Conservation (phyloP, 2,329 filamentous ascomycete genomes). For the Rachicladosporium sp. region DNA sequence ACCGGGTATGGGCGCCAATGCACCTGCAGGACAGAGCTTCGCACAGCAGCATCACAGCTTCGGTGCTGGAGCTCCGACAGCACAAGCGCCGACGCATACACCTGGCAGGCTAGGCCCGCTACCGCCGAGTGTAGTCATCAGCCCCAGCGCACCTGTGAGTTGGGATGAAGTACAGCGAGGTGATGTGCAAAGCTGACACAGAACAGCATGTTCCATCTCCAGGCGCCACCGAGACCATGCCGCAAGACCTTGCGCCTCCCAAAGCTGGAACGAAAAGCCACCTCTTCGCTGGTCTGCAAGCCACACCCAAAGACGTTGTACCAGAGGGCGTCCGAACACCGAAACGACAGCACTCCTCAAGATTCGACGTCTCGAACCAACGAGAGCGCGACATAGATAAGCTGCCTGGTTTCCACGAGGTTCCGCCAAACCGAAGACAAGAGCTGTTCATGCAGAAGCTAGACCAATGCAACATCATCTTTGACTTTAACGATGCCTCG, state of each 20-base stretch:
- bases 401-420: slow-evolving; percentile 93
- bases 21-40: too few species aligned
- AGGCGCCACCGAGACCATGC: slow-evolving; percentile 93
- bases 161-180: too few species aligned
- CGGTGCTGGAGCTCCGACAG: slow-evolving; percentile 14
- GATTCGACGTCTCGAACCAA: slow-evolving; percentile 95
- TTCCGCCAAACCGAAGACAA: slow-evolving; percentile 84
- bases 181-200: too few species aligned
- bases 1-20: slow-evolving; percentile 3
- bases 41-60: slow-evolving; percentile 2
- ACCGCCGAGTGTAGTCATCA: slow-evolving; percentile 77
- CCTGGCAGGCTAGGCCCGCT: slow-evolving; percentile 18
- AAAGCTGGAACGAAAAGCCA: slow-evolving; percentile 83
- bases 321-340: slow-evolving; percentile 91
- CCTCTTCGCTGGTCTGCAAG: slow-evolving; percentile 78
- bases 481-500: slow-evolving; percentile 97
- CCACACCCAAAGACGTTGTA: slow-evolving; percentile 80
- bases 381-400: slow-evolving; percentile 84
- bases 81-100: slow-evolving; percentile 8
- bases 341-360: slow-evolving; percentile 91
- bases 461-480: slow-evolving; percentile 99
- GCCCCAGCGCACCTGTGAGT: slow-evolving; percentile 81
- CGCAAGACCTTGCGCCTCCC: slow-evolving; percentile 86
- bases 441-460: slow-evolving; percentile 99
- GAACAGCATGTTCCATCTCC: slow-evolving; percentile 77